These are phyloP conservation scores for Fusarium cyanostomum DNA, from an alignment of 2,329 filamentous ascomycete species.

Conservation along the genomic window DNA sequence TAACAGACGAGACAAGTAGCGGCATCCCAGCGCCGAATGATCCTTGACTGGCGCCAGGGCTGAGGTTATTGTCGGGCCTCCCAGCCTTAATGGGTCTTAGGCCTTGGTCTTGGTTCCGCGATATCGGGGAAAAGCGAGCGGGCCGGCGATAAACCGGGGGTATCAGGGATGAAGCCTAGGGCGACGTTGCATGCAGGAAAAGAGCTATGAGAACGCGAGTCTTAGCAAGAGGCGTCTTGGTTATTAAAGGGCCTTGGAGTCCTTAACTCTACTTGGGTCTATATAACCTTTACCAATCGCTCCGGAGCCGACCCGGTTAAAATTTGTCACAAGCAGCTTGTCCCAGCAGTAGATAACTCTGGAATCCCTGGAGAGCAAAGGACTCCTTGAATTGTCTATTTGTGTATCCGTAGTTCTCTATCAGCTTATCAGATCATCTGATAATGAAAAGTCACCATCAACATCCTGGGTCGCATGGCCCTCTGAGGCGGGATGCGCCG, in stretches of 20 bases:
- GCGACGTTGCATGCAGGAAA: neutral
- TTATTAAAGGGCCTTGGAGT: neutral
- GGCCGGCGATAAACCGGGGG: neutral
- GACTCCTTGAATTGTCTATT: neutral
- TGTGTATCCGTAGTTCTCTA: no score
- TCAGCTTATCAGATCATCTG: constrained; percentile 34
- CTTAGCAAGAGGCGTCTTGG: neutral
- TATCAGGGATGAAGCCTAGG: neutral
- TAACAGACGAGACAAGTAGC: neutral
- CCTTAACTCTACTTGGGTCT: neutral
- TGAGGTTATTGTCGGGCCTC: constrained; percentile 14
- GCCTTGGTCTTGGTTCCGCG: no score
- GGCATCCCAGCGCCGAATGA: neutral
- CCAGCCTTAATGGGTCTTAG: neutral
- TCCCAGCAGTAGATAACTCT: neutral
- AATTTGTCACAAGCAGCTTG: neutral
- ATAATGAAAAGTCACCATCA: constrained; percentile 14
- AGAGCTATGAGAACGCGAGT: neutral
- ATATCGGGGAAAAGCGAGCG: neutral
- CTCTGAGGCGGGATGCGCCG: neutral
- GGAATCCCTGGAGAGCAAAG: neutral
- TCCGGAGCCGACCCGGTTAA: neutral
- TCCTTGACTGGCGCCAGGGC: constrained; percentile 7
- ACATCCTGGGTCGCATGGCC: constrained; percentile 18
- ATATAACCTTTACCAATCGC: neutral